Percentiles rank a stretch among this genome's conserved stretches.
These are phyloP conservation scores for Acacia melanoxylon DNA, from an alignment of 306 rosid species.

Conservation along the genomic window DNA sequence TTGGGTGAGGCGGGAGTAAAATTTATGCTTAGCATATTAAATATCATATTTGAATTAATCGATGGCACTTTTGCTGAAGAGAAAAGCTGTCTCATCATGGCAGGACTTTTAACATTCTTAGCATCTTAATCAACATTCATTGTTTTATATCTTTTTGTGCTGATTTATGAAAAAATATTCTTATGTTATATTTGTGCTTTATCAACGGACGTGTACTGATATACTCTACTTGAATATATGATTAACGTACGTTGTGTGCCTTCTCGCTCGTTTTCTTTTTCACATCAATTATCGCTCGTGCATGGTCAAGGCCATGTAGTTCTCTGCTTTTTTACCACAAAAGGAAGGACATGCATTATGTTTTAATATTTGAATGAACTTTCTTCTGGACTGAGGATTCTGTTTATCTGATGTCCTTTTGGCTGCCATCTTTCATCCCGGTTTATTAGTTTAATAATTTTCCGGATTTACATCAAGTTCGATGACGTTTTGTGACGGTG, in stretches of 20 bases:
- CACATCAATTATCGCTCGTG: neutral
- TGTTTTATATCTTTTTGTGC: neutral
- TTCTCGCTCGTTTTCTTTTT: neutral
- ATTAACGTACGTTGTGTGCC: neutral
- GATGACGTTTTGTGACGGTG: conserved; percentile 22
- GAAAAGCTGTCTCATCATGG: neutral
- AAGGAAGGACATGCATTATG: neutral
- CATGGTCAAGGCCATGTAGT: neutral
- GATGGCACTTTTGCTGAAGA: neutral
- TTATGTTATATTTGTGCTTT: neutral
- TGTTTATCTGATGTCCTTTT: neutral
- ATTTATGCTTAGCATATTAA: neutral
- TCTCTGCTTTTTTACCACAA: neutral
- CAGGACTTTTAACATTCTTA: neutral
- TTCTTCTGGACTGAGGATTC: neutral
- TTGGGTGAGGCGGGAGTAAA: conserved; percentile 1
- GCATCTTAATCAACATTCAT: neutral
- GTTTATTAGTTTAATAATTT: neutral
- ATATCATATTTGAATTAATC: neutral
- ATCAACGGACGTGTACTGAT: neutral
- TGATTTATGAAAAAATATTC: neutral
- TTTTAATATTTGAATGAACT: neutral
- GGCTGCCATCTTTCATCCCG: neutral
- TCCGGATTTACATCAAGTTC: neutral
- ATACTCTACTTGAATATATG: neutral